These are phyloP conservation scores for Malus hybrid DNA, from an alignment of 331 rosid genomes.

Conservation along the genomic window DNA sequence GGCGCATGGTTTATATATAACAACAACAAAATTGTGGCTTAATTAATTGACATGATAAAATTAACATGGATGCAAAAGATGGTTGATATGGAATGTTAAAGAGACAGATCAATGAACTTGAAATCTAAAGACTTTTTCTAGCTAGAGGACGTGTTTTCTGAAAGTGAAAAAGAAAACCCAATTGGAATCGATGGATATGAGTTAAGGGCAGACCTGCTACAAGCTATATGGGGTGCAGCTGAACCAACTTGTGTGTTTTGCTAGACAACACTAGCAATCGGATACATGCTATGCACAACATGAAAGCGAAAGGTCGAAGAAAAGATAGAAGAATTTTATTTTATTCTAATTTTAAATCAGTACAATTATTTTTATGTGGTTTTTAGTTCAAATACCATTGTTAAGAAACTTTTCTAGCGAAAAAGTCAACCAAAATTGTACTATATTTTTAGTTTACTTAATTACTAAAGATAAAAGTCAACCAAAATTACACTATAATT, in stretches of 20 bases:
- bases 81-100: background rate
- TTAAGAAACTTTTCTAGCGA: too few relatives aligned
- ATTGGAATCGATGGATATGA: background rate
- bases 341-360: too few relatives aligned
- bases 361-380: too few relatives aligned
- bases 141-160: background rate
- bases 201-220: background rate
- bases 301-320: background rate
- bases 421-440: too few relatives aligned
- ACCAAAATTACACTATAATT: too few relatives aligned
- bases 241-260: background rate
- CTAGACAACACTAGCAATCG: background rate
- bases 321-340: background rate
- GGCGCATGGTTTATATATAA: background rate
- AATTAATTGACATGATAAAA: background rate
- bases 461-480: too few relatives aligned
- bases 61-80: background rate
- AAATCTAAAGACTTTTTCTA: background rate
- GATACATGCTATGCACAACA: background rate
- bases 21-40: background rate
- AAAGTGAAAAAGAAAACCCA: background rate
- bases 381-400: too few relatives aligned
- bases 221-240: background rate
- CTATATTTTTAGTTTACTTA: too few relatives aligned
- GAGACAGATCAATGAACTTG: background rate